phyloP scores from a whole-genome alignment of 2,329 filamentous ascomycete species.

The Aspergillus novofumigatus region DNA sequence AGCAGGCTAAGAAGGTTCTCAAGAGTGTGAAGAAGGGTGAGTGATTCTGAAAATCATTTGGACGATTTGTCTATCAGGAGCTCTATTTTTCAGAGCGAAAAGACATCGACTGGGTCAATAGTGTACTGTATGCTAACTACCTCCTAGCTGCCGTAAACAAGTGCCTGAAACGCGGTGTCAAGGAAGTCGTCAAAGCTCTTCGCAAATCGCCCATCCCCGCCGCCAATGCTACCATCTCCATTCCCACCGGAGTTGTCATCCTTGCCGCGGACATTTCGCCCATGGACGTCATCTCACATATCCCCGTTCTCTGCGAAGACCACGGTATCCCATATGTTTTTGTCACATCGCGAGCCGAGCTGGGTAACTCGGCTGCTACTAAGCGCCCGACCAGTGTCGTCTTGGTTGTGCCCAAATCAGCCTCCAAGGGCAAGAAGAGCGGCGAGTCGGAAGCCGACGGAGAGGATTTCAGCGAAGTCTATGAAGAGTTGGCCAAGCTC shows the following conservation, averaged over 20 bases:
- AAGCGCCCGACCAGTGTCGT: slow-evolving; percentile 96
- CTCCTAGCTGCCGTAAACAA: slow-evolving; percentile 83
- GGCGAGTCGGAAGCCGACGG: slow-evolving; percentile 40
- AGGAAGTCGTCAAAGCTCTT: slow-evolving; percentile 97
- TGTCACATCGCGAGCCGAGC: slow-evolving; percentile 84
- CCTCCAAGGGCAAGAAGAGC: slow-evolving; percentile 48
- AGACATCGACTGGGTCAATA: not conserved
- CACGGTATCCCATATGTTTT: slow-evolving; percentile 97
- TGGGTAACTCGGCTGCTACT: slow-evolving; percentile 87
- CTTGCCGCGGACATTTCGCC: slow-evolving; percentile 97
- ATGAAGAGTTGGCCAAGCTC: slow-evolving; percentile 55
- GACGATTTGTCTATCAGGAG: not conserved
- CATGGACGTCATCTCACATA: slow-evolving; percentile 97
- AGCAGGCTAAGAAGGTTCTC: slow-evolving; percentile 48
- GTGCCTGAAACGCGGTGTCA: slow-evolving; percentile 94
- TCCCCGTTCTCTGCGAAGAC: slow-evolving; percentile 96
- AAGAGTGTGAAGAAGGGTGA: slow-evolving; percentile 51
- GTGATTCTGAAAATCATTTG: slow-evolving; percentile 2
- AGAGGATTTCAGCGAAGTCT: slow-evolving; percentile 51
- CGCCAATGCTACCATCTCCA: slow-evolving; percentile 57
- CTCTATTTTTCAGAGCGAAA: not conserved
- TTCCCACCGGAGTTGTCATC: slow-evolving; percentile 73
- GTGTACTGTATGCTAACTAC: slow-evolving; percentile 14
- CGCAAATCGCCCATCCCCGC: slow-evolving; percentile 78
- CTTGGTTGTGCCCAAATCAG: slow-evolving; percentile 62